These are phyloP conservation scores for Kluyveromyces nonfermentans DNA, from an alignment of 805 yeast genomes.

Conservation along the genomic window DNA sequence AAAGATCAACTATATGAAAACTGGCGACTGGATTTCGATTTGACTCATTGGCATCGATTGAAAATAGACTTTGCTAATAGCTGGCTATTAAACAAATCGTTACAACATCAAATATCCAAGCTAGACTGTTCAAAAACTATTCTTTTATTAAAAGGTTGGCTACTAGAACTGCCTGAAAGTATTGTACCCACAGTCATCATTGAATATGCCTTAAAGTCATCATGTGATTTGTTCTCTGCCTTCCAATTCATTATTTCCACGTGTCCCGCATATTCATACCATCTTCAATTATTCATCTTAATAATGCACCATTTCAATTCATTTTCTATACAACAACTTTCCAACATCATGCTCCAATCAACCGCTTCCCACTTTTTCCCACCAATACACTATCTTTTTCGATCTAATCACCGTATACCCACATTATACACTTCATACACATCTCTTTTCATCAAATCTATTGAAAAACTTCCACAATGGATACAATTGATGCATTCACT, in stretches of 20 bases:
- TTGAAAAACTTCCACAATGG: background rate
- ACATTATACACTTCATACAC: background rate
- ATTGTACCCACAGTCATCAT: slow-evolving; percentile 20
- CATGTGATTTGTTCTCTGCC: background rate
- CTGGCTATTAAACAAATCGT: background rate
- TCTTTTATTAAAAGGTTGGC: slow-evolving; percentile 41
- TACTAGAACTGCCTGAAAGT: slow-evolving; percentile 53
- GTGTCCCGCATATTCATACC: background rate
- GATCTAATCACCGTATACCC: background rate
- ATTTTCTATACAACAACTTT: background rate
- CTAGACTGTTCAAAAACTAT: background rate
- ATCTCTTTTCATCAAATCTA: background rate
- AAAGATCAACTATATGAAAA: background rate
- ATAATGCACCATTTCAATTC: background rate
- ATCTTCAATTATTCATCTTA: background rate
- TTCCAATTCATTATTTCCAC: background rate
- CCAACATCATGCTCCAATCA: background rate
- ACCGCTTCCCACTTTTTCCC: background rate
- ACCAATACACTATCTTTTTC: background rate
- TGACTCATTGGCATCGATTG: background rate
- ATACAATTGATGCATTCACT: background rate
- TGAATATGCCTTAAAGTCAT: background rate
- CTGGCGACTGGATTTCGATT: background rate
- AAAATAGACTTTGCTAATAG: background rate
- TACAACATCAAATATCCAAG: background rate